phyloP scores from a whole-genome alignment of 2,329 filamentous ascomycete genomes.

The Colletotrichum spinosum region DNA sequence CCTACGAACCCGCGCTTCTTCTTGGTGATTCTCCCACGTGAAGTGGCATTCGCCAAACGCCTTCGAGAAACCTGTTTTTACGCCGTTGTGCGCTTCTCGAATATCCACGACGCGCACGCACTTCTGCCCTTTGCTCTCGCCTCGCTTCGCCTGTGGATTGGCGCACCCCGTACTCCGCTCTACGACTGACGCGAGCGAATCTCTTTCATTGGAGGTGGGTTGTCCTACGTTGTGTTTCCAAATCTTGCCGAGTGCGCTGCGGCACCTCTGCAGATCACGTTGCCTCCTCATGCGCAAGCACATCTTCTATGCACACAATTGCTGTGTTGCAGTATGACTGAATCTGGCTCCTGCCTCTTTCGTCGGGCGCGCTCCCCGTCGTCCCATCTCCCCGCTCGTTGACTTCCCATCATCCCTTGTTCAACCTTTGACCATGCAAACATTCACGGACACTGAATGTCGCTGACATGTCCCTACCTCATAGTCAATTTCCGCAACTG shows the following conservation, averaged over 20 bases:
- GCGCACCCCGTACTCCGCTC: slow-evolving; percentile 12
- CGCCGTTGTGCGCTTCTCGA: not conserved
- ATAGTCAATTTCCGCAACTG: slow-evolving; percentile 41
- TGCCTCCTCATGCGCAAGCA: slow-evolving; percentile 4
- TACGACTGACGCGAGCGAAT: slow-evolving; percentile 17
- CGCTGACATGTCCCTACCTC: slow-evolving; percentile 44
- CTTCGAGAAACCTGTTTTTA: no score
- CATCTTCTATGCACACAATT: slow-evolving; percentile 19
- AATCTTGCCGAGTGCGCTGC: slow-evolving; percentile 15
- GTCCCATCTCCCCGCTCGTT: slow-evolving; percentile 1
- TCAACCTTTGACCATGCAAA: slow-evolving; percentile 11
- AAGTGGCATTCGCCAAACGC: not conserved
- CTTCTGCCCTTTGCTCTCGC: not conserved
- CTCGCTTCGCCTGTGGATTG: slow-evolving; percentile 7
- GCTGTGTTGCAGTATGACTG: no score
- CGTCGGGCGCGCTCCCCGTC: not conserved
- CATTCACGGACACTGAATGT: not conserved
- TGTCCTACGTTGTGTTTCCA: slow-evolving; percentile 26
- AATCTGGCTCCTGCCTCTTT: not conserved
- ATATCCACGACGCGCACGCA: slow-evolving; percentile 5
- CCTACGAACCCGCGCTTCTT: not conserved
- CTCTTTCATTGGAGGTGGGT: slow-evolving; percentile 30
- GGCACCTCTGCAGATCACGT: slow-evolving; percentile 31
- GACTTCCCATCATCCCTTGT: slow-evolving; percentile 9
- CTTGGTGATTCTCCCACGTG: slow-evolving; percentile 12